These are phyloP conservation scores for Tephrocybe sp. DNA, from an alignment of 768 basidiomycete species.

Conservation along the genomic window DNA sequence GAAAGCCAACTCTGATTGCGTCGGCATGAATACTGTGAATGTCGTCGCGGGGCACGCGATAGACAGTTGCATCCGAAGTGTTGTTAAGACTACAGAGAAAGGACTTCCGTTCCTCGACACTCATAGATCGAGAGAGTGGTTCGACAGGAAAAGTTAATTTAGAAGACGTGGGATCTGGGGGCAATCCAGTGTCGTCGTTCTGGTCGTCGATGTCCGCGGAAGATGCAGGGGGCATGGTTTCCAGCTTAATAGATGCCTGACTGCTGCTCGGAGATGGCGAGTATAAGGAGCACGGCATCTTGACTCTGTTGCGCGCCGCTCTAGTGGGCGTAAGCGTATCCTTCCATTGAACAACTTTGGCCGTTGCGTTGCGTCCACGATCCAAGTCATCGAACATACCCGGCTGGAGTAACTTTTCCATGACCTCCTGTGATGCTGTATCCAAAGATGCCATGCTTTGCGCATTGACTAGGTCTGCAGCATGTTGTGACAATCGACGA, in stretches of 20 bases:
- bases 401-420: slow-evolving; percentile 44
- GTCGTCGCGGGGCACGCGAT: slow-evolving; percentile 44
- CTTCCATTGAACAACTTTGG: slow-evolving; percentile 36
- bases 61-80: slow-evolving; percentile 45
- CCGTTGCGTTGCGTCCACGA: slow-evolving; percentile 21
- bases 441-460: slow-evolving; percentile 52
- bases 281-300: slow-evolving; percentile 56
- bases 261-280: slow-evolving; percentile 47
- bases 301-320: slow-evolving; percentile 20
- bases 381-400: slow-evolving; percentile 35
- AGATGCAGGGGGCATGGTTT: slow-evolving; percentile 1
- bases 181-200: neutral
- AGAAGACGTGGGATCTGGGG: slow-evolving; percentile 5
- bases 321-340: slow-evolving; percentile 23
- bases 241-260: slow-evolving; percentile 19
- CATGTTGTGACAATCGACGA: slow-evolving; percentile 27
- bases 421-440: slow-evolving; percentile 41
- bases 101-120: slow-evolving; percentile 44
- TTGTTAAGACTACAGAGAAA: slow-evolving; percentile 46
- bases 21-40: slow-evolving; percentile 35
- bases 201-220: neutral
- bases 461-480: slow-evolving; percentile 24
- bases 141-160: slow-evolving; percentile 8
- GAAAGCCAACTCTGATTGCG: slow-evolving; percentile 42
- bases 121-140: slow-evolving; percentile 48